Evolutionary conservation across 2,329 filamentous ascomycete genomes (phyloP), one percentile per base, ranked within the genome.

Genomic region (Beauveria pseudobassiana): DNA sequence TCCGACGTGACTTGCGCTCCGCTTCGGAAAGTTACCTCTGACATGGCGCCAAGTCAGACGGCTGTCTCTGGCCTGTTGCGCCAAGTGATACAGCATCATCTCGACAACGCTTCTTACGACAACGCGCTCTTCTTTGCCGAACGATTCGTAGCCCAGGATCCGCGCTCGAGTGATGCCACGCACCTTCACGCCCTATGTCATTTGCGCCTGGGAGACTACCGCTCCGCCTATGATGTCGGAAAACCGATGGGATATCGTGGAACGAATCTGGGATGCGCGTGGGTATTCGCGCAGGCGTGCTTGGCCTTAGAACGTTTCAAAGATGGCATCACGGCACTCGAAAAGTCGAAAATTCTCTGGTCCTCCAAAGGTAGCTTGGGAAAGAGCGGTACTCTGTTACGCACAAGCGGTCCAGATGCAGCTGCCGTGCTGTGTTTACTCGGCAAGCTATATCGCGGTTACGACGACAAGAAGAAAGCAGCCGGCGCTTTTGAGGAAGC

Each of bases 41-140:
- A 61, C 63, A 85, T 86, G 83, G 80, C 81, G 63, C 82, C 82
- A 43, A 80, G 78, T 62, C 77, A 73, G 66, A 75, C 77, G 56
- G 77, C 78, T 65, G 76, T 83, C 49, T 78, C 78, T 55, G 76
- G 77, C 69, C 76, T 85, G 64, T 69, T 88, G 63, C 80, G 82
- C 69, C 84, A 87, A 73, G 76, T 82, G 62, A 78, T 88, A 62
- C 77, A 87, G 69, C 87, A 88, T 71, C 85, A 88, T 68, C 86
- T 99, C 73, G 95, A 99, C 79, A 96, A 96, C 72, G 88, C 92
- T 70, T 86, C 93, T 43, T 82, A 89, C 71, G 87, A 93, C 61
- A 98, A 96, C 72, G 95, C 95, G 62, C 86, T 96, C 48, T 99
- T 99, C 77, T 91, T 96, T 64, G 90, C 95, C 63, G 91, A 93